A percentile compares a stretch with the other conserved stretches of the same genome.
These are phyloP conservation scores for Jaapia argillacea DNA, from an alignment of 768 basidiomycete species.

Conservation along the genomic window DNA sequence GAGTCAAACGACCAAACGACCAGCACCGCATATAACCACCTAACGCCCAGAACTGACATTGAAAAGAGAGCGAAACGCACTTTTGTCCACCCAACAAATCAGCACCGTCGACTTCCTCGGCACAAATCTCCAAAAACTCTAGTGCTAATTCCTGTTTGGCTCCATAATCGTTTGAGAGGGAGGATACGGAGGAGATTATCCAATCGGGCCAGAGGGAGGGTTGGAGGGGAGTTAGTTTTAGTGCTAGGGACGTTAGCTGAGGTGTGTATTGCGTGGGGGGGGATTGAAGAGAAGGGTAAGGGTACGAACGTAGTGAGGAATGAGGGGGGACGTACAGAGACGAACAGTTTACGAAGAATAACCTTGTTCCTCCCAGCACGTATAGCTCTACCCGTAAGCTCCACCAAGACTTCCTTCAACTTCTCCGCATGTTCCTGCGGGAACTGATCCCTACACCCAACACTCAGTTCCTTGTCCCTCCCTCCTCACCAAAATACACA, in stretches of 20 bases:
- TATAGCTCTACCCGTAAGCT: slow-evolving; percentile 59
- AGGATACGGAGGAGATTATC: slow-evolving; percentile 53
- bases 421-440: slow-evolving; percentile 47
- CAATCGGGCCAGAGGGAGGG: slow-evolving; percentile 68
- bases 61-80: no score
- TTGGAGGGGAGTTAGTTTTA: slow-evolving; percentile 54
- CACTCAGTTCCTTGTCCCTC: no score
- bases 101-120: slow-evolving; percentile 71
- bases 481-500: no score
- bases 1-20: no score
- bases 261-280: slow-evolving; percentile 5
- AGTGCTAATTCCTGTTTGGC: slow-evolving; percentile 51
- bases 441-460: slow-evolving; percentile 68
- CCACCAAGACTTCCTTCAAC: slow-evolving; percentile 59
- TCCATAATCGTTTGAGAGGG: slow-evolving; percentile 44
- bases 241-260: slow-evolving; percentile 58
- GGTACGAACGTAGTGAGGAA: neutral
- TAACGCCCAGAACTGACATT: no score
- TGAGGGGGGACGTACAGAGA: slow-evolving; percentile 48
- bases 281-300: slow-evolving; percentile 5
- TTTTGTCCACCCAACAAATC: no score
- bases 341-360: slow-evolving; percentile 80
- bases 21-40: no score
- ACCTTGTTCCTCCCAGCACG: slow-evolving; percentile 49
- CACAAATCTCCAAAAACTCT: slow-evolving; percentile 74